Conservation (phyloP, 306 rosid genomes). For the Quercus mongolica region DNA sequence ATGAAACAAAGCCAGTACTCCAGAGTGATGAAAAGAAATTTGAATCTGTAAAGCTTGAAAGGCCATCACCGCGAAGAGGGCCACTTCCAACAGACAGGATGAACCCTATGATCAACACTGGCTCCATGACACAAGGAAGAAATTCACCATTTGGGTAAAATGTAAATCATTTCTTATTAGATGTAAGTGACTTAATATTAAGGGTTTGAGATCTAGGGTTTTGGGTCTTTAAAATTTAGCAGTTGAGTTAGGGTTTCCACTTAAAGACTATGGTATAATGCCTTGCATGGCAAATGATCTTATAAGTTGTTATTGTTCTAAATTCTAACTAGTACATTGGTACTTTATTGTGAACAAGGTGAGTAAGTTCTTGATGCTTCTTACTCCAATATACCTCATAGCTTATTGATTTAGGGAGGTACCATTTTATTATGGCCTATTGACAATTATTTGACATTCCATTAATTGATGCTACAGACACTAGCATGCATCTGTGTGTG, state of each 20-base stretch:
- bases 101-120: conserved; percentile 66
- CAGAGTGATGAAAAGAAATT: conserved; percentile 57
- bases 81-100: conserved; percentile 54
- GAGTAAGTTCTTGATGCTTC: conserved; percentile 13
- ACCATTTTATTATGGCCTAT: too few species aligned
- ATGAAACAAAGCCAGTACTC: conserved; percentile 63
- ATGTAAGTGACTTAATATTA: conserved; percentile 42
- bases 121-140: conserved; percentile 60
- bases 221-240: conserved; percentile 33
- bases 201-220: conserved; percentile 48
- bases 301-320: conserved; percentile 32
- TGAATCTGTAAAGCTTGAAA: conserved; percentile 69
- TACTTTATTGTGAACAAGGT: conserved; percentile 39
- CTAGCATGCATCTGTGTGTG: conserved; percentile 19
- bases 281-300: conserved; percentile 57
- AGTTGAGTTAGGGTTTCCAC: conserved; percentile 28
- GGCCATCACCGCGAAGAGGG: conserved; percentile 75
- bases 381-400: conserved; percentile 16
- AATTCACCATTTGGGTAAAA: conserved; percentile 66
- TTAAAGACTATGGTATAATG: conserved; percentile 48
- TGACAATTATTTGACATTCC: neutral
- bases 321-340: conserved; percentile 28
- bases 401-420: neutral
- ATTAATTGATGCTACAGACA: neutral
- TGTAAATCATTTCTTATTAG: neutral